A percentile compares a stretch with the other conserved stretches of the same genome.
Conservation (phyloP, 176 grass and related monocot species). For the Puya raimondii region DNA sequence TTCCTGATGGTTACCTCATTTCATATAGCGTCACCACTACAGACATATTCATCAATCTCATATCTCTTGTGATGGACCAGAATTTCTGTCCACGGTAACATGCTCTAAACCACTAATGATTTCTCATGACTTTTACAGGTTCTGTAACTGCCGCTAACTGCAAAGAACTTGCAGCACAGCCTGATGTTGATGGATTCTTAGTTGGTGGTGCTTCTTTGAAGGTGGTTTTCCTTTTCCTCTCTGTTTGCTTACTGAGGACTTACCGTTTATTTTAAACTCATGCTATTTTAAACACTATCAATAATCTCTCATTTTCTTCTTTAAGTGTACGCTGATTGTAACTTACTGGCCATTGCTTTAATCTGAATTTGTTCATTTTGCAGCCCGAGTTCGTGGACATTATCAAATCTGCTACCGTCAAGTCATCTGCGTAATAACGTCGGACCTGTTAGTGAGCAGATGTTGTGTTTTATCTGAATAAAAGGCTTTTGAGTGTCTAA, state of each 20-base stretch:
- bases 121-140: conserved; percentile 28
- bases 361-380: conserved; percentile 17
- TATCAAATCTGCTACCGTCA: conserved; percentile 57
- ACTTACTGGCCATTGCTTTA: not conserved
- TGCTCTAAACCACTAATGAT: not conserved
- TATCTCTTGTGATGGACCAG: not conserved
- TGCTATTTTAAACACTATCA: too few relatives aligned
- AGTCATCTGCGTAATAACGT: conserved; percentile 38
- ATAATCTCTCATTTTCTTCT: not conserved
- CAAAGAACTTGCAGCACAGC: conserved; percentile 45
- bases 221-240: conserved; percentile 26
- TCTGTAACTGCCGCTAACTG: conserved; percentile 73
- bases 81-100: too few relatives aligned
- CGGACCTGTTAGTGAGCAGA: not conserved
- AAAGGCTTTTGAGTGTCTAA: not conserved
- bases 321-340: not conserved
- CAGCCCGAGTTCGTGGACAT: conserved; percentile 87
- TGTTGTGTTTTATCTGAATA: not conserved
- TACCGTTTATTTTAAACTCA: not conserved
- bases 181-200: conserved; percentile 73
- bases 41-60: not conserved
- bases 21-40: not conserved
- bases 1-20: not conserved
- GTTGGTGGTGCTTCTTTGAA: conserved; percentile 79
- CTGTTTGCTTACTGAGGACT: not conserved